Evolutionary conservation across 2,329 filamentous ascomycete genomes (phyloP), one percentile per base, ranked within the genome.

Genomic region (Aspergillus piperis): DNA sequence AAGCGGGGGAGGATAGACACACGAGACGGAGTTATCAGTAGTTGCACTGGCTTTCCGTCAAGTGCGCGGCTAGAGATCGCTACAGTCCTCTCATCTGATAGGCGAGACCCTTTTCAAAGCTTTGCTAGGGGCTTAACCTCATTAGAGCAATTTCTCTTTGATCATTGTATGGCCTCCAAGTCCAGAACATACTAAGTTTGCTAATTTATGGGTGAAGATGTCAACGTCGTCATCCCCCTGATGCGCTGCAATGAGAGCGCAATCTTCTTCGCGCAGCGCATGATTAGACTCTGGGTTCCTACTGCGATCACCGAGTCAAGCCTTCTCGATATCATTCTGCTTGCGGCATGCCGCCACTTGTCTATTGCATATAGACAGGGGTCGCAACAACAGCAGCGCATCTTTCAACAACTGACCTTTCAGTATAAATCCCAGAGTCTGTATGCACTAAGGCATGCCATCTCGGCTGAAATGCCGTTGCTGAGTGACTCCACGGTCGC

Each of bases 51-150:
- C 21, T 23, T 23, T 23, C 21, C 5, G 21, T 5, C 3, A 23
- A 6, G 21, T 23, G 4, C 5, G 21, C 21, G 1, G 21, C 21
- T 23, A 23, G 21, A 23, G 21, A 23, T 39, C 7, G n/a, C 2
- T 7, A 25, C 2, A 8, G 1, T 49, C 6, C 59, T 61, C 5
- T 30, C 64, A 1, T 58, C 65, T 15, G 19, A 32, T 27, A 39
- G 66, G 11, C 60, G 51, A 11, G 66, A 68, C 44, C 64, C 66
- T 13, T 68, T 66, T 39, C 57, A 23, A 32, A 62, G 58, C 57
- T 61, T 57, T 41, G 66, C 62, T 25, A 53, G 36, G 27, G n/a
- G 38, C 0, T 49, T 68, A 21, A 50, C 51, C 15, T 63, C 63
- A 1, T 17, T 61, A 0, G 66, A 68, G 19, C 44, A 65, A 27